Base-by-base conservation (phyloP, 805 yeast genomes). In the Candida lessepsii region DNA sequence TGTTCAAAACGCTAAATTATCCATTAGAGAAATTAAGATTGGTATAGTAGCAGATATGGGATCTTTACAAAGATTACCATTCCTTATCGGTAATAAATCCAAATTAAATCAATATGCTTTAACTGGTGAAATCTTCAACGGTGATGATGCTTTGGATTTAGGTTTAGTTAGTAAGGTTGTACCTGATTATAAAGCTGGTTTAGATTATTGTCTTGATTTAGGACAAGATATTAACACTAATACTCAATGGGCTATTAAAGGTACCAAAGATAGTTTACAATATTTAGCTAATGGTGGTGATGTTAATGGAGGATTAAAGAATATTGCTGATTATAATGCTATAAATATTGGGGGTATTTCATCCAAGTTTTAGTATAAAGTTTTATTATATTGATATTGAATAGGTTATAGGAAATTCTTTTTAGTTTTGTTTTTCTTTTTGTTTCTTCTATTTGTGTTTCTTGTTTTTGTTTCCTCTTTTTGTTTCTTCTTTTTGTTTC, bases 21-120 rank as follows among this genome's bases (percentile, higher is more conserved):
- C 83, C 29, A 75, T 86, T 41, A 75, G 83, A 41, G 95, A 85
- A 60, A 78, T 84, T 44, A 76, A 79, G 46, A 69, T 85, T 39
- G 93, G 91, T 2, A 70, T 86, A 54, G 75, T 86, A 27, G 89
- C 93, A 1, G 93, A 86, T 56, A 82, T 85, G 52, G 95, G 95
- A 4, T 72, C 86, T 1, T 65, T 85, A 42, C 90, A 85, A 60
- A 69, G 91, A 53, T 52, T 83, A 42, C 82, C 86, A 4, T 53
- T 54, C 14, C 41, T 80, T 1, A 72, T 73, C 14, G 72, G 71
- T 30, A 81, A 81, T 55, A 60, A 66, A 11, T 79, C 86, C 4
- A 68, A 76, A 63, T 60, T 82, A 45, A 73, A 71, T 54, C 84
- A 81, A 49, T 60, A 77, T 35, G 78, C 84, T 4, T 69, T 78